Conservation (phyloP, 78 protist genomes). For the Guillardia theta region DNA sequence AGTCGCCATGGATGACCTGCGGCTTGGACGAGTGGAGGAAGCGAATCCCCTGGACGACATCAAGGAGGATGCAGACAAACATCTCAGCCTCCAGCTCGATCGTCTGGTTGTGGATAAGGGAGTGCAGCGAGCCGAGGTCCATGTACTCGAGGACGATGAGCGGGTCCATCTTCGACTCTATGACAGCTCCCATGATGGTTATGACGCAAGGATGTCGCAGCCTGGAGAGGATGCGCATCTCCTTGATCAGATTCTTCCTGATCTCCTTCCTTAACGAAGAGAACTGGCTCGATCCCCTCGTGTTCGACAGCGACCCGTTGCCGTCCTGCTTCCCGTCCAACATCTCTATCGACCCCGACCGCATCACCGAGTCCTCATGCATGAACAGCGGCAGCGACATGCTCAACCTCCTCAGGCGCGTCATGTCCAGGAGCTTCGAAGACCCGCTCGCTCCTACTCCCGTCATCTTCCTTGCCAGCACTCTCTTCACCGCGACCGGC, state of each 20-base stretch:
- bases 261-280: too few species aligned
- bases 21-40: not conserved
- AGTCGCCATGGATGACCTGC: not conserved
- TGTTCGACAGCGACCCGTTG: too few species aligned
- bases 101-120: not conserved
- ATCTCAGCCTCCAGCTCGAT: not conserved
- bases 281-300: too few species aligned
- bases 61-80: not conserved
- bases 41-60: not conserved
- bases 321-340: too few species aligned
- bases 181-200: not conserved
- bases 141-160: constrained; percentile 8
- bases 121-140: not conserved
- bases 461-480: too few species aligned
- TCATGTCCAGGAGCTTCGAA: too few species aligned
- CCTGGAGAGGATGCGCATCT: not conserved
- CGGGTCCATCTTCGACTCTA: not conserved
- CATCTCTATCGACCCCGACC: too few species aligned
- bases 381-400: too few species aligned
- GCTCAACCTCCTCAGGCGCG: too few species aligned
- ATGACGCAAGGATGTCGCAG: constrained; percentile 17
- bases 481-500: not conserved
- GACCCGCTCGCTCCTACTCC: too few species aligned
- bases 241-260: too few species aligned
- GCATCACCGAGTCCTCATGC: too few species aligned